These are phyloP conservation scores for Leccinellum rugosiceps DNA, from an alignment of 768 basidiomycete genomes.

Conservation along the genomic window DNA sequence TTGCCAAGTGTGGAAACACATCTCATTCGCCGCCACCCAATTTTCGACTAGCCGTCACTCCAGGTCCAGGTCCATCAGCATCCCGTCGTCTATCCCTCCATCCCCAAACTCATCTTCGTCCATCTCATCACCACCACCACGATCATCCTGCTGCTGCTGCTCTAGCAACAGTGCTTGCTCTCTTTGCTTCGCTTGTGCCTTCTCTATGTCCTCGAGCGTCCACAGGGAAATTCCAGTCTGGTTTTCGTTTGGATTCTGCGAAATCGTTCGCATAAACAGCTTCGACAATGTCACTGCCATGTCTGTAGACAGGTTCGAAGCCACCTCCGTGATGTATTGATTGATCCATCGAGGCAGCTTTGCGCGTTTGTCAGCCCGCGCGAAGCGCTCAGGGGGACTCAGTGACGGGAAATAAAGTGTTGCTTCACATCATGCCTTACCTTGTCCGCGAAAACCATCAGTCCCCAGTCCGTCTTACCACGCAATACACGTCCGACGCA, in stretches of 20 bases:
- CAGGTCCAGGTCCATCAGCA: constrained; percentile 57
- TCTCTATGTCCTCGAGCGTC: constrained; percentile 90
- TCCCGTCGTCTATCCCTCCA: constrained; percentile 62
- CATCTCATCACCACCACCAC: constrained; percentile 25
- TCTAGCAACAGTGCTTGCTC: constrained; percentile 54
- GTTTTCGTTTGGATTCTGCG: constrained; percentile 95
- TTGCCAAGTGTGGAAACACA: neutral
- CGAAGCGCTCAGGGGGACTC: constrained; percentile 66
- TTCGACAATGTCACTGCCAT: constrained; percentile 95
- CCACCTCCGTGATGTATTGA: constrained; percentile 98
- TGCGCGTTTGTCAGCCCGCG: constrained; percentile 87
- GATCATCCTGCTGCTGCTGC: constrained; percentile 18
- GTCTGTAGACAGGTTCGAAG: constrained; percentile 96
- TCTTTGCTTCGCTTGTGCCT: constrained; percentile 78
- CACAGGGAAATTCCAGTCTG: constrained; percentile 93
- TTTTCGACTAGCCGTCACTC: constrained; percentile 1
- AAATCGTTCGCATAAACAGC: constrained; percentile 97
- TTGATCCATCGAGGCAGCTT: constrained; percentile 99
- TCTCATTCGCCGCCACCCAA: neutral
- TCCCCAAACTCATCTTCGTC: constrained; percentile 63
- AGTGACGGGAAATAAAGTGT: neutral
- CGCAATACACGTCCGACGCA: constrained; percentile 97
- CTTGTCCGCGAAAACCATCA: constrained; percentile 99
- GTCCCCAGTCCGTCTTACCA: constrained; percentile 98
- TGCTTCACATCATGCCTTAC: constrained; percentile 38